These are phyloP conservation scores for Starmera caribaea DNA, from an alignment of 805 yeast genomes.

Conservation along the genomic window DNA sequence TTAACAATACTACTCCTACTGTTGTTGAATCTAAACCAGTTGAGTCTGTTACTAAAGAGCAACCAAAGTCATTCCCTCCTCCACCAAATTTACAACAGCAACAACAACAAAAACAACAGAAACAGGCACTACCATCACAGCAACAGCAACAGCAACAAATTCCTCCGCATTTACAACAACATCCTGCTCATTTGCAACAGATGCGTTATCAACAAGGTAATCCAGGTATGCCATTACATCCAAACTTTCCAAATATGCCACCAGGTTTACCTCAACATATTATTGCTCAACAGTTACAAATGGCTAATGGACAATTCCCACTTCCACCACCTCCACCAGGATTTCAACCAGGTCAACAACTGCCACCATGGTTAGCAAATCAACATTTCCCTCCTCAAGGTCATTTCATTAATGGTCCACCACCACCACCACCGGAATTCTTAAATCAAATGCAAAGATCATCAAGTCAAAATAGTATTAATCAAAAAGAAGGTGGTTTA, in stretches of 20 bases:
- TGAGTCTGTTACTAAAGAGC: too few relatives aligned
- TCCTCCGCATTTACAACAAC: slow-evolving; percentile 1
- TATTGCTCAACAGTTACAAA: slow-evolving; percentile 8
- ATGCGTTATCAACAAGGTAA: slow-evolving; percentile 4
- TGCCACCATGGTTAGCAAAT: slow-evolving; percentile 6
- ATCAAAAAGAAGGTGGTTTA: too few relatives aligned
- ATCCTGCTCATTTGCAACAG: slow-evolving; percentile 1
- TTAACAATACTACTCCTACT: too few relatives aligned
- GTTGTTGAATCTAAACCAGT: too few relatives aligned
- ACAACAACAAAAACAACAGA: slow-evolving; percentile 5
- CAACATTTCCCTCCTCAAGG: slow-evolving; percentile 5
- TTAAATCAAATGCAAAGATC: slow-evolving; percentile 3
- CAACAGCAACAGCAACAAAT: neutral
- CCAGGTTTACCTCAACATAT: slow-evolving; percentile 2
- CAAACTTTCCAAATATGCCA: neutral
- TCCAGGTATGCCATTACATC: neutral
- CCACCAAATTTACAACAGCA: slow-evolving; percentile 1
- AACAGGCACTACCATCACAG: slow-evolving; percentile 2
- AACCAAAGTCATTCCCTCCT: neutral
- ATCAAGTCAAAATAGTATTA: too few relatives aligned
- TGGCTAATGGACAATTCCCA: slow-evolving; percentile 6
- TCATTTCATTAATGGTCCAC: slow-evolving; percentile 6
- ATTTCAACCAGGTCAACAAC: slow-evolving; percentile 9
- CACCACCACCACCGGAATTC: slow-evolving; percentile 13
- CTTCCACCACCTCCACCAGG: slow-evolving; percentile 10